These are phyloP conservation scores for Sphaerobolus stellatus DNA, from an alignment of 1,284 basidiomycete species.

Conservation along the genomic window DNA sequence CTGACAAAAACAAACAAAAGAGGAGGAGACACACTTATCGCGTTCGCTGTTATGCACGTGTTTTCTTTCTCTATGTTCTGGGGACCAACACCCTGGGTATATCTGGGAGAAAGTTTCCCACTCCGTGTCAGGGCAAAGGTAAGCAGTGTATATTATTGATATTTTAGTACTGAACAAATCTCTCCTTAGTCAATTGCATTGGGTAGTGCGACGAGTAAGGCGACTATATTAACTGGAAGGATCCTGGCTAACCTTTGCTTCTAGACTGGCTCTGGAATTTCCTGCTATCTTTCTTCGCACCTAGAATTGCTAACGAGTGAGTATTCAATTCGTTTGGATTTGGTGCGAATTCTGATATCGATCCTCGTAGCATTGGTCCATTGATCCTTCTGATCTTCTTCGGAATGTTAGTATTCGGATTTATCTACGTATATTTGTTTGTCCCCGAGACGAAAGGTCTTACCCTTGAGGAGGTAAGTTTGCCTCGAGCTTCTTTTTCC, in stretches of 20 bases:
- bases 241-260: conserved; percentile 16
- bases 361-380: conserved; percentile 56
- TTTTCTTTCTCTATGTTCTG: conserved; percentile 71
- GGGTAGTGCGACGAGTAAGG: conserved; percentile 56
- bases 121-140: conserved; percentile 71
- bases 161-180: conserved; percentile 1
- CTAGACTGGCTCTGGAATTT: conserved; percentile 71
- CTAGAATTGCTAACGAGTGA: conserved; percentile 56
- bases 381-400: conserved; percentile 76
- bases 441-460: conserved; percentile 79
- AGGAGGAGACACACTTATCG: conserved; percentile 65
- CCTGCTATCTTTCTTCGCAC: conserved; percentile 68
- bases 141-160: neutral
- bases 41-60: conserved; percentile 78
- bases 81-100: conserved; percentile 70
- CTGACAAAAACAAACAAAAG: conserved; percentile 55
- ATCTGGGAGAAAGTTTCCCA: conserved; percentile 65
- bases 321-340: conserved; percentile 8
- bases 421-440: conserved; percentile 64
- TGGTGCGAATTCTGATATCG: neutral
- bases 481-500: neutral
- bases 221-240: neutral
- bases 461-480: conserved; percentile 65
- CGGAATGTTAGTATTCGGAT: conserved; percentile 71
- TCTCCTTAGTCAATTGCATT: conserved; percentile 55